A percentile compares a stretch with the other conserved stretches of the same genome.
Evolutionary conservation across 139 green algal genomes (phyloP).

Genomic region (Auxenochlorella pyrenoidosa): DNA sequence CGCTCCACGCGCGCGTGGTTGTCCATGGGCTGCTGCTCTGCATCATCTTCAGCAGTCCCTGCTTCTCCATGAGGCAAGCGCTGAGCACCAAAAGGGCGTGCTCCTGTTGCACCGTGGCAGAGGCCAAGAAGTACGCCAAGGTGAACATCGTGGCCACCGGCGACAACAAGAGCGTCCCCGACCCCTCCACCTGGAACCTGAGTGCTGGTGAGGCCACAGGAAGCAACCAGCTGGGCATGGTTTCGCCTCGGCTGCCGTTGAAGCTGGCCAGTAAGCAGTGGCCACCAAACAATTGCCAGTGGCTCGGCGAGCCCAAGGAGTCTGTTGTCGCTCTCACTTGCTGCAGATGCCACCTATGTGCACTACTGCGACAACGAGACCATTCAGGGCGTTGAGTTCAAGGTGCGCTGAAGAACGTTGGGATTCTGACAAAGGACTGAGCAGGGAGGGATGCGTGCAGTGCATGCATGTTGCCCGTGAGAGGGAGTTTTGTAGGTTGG

Average conservation of each 20-base stretch:
- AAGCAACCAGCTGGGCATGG: neutral
- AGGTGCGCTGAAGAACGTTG: no score
- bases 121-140: constrained; percentile 85
- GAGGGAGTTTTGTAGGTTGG: no score
- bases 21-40: neutral
- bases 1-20: neutral
- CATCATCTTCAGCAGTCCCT: no score
- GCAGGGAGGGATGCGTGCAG: no score
- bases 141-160: constrained; percentile 85
- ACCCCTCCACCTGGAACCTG: constrained; percentile 85
- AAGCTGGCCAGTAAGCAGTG: no score
- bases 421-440: no score
- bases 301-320: no score
- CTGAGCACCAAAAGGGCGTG: neutral
- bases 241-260: no score
- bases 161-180: constrained; percentile 91
- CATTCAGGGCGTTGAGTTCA: constrained; percentile 99
- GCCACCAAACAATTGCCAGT: neutral
- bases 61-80: neutral
- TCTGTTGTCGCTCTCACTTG: neutral
- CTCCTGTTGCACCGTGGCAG: constrained; percentile 30
- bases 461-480: no score
- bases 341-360: constrained; percentile 73
- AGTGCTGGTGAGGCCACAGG: constrained; percentile 54
- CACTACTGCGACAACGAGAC: constrained; percentile 99